Evolutionary conservation across 2,329 filamentous ascomycete species (phyloP).

Genomic region (Pyrenochaeta sp.): DNA sequence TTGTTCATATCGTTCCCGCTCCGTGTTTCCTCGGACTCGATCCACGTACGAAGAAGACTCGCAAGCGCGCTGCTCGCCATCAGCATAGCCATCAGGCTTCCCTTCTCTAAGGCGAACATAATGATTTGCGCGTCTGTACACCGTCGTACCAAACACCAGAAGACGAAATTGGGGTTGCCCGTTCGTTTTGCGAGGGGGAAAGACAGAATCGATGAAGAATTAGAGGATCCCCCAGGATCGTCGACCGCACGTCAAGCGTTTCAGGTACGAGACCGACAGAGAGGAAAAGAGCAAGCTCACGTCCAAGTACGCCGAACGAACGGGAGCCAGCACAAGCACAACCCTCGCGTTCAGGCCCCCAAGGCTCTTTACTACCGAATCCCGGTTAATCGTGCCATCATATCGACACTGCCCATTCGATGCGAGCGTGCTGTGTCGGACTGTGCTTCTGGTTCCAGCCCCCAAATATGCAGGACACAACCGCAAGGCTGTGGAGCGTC

Average conservation of each 20-base stretch:
- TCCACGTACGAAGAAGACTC: constrained; percentile 29
- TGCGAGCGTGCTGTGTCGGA: too few relatives aligned
- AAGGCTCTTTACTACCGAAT: too few relatives aligned
- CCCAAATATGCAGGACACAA: neutral
- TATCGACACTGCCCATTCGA: too few relatives aligned
- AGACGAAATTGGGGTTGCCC: neutral
- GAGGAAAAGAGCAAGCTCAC: neutral
- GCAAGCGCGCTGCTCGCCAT: constrained; percentile 31
- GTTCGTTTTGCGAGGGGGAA: neutral
- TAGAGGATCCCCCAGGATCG: neutral
- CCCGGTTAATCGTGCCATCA: too few relatives aligned
- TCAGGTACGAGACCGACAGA: constrained; percentile 1
- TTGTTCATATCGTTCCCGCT: constrained; percentile 1
- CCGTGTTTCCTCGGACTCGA: neutral
- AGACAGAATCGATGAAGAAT: neutral
- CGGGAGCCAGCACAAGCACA: neutral
- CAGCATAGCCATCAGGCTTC: constrained; percentile 25
- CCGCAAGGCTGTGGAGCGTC: neutral
- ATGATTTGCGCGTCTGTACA: constrained; percentile 1
- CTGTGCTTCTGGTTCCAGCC: too few relatives aligned
- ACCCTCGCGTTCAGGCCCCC: neutral
- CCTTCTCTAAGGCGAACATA: constrained; percentile 10
- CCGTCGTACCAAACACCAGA: neutral
- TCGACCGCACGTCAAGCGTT: neutral
- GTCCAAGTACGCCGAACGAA: neutral